phyloP scores from a whole-genome alignment of 1,284 basidiomycete species.

The Malassezia dermatis region DNA sequence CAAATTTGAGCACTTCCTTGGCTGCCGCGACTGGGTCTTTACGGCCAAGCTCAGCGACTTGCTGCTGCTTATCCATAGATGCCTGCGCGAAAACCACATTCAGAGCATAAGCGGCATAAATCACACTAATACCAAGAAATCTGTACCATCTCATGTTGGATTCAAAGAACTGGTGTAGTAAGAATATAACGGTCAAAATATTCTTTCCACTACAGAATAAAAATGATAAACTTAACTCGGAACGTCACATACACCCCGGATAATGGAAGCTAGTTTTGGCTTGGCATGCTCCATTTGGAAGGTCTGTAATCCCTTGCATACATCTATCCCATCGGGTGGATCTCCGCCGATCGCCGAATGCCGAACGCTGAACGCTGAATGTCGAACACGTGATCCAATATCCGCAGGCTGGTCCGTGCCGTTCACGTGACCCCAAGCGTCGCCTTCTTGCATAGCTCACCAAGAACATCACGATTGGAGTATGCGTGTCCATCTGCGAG shows the following conservation, averaged over 20 bases:
- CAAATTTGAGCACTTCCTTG: slow-evolving; percentile 22
- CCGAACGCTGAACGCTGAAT: too few species aligned
- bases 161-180: too few species aligned
- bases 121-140: background rate
- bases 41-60: background rate
- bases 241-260: too few species aligned
- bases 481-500: background rate
- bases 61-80: background rate
- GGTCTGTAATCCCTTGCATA: too few species aligned
- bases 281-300: too few species aligned
- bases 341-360: too few species aligned
- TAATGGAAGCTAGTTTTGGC: too few species aligned
- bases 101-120: background rate
- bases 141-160: background rate
- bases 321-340: too few species aligned
- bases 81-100: background rate
- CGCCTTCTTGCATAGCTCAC: background rate
- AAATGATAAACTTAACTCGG: too few species aligned
- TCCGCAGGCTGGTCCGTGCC: background rate
- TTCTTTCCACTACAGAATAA: too few species aligned
- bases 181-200: too few species aligned
- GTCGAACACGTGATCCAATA: background rate
- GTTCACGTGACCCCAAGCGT: background rate
- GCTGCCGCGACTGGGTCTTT: slow-evolving; percentile 35
- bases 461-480: background rate